A percentile compares a stretch with the other conserved stretches of the same genome.
These are phyloP conservation scores for Medakamo hakoo DNA, from an alignment of 139 green algal species.

Conservation along the genomic window DNA sequence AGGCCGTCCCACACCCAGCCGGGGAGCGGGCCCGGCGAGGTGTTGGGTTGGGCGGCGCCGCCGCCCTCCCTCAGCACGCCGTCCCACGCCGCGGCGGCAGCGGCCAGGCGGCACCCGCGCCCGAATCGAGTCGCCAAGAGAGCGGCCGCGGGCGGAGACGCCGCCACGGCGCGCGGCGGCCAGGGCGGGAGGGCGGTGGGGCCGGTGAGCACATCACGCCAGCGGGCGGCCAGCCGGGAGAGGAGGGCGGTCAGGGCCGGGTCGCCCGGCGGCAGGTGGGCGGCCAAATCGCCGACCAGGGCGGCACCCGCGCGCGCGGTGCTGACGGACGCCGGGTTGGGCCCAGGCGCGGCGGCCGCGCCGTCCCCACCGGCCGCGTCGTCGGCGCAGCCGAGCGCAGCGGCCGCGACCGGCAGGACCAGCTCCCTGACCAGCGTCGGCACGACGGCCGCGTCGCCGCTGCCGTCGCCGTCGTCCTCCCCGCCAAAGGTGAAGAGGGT, in stretches of 20 bases:
- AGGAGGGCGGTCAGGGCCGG: not conserved
- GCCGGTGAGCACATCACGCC: not conserved
- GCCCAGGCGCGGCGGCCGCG: too few species aligned
- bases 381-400: slow-evolving; percentile 12
- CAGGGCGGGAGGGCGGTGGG: slow-evolving; percentile 23
- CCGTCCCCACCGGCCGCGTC: too few species aligned
- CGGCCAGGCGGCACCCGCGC: slow-evolving; percentile 22
- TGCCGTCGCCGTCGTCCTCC: slow-evolving; percentile 25
- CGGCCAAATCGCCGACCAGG: slow-evolving; percentile 32
- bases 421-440: slow-evolving; percentile 48
- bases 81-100: slow-evolving; percentile 20
- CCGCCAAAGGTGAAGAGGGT: not conserved
- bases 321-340: slow-evolving; percentile 29
- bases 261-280: slow-evolving; percentile 46
- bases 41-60: too few species aligned
- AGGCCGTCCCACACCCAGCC: slow-evolving; percentile 19
- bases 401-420: slow-evolving; percentile 39
- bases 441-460: too few species aligned
- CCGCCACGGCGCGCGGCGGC: slow-evolving; percentile 22
- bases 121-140: slow-evolving; percentile 30
- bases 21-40: slow-evolving; percentile 13
- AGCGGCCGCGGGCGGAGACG: slow-evolving; percentile 11
- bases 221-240: slow-evolving; percentile 4
- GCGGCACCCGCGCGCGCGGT: slow-evolving; percentile 22
- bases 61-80: too few species aligned